phyloP scores from a whole-genome alignment of 805 yeast genomes.

The Geotrichum ghanense region DNA sequence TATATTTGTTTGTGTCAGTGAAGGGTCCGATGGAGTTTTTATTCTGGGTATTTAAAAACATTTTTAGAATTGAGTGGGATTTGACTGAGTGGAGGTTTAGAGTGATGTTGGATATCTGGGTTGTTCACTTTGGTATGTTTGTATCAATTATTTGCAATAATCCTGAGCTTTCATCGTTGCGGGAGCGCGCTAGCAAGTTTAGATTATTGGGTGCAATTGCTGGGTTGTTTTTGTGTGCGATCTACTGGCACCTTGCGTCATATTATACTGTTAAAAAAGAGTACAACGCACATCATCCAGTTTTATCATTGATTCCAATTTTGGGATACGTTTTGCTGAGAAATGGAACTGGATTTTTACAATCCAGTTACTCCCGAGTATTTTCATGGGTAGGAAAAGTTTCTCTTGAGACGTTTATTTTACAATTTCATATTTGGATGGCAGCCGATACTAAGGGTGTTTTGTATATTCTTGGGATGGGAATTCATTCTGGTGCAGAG shows the following conservation, averaged over 20 bases:
- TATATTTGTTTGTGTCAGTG: conserved; percentile 9
- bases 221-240: not conserved
- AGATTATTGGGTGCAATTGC: not conserved
- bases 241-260: not conserved
- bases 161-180: not conserved
- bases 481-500: not conserved
- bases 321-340: conserved; percentile 13
- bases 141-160: conserved; percentile 14
- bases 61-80: conserved; percentile 16
- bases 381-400: conserved; percentile 17
- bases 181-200: not conserved
- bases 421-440: conserved; percentile 19
- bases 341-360: conserved; percentile 11
- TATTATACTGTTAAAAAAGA: conserved; percentile 6
- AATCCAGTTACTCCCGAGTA: conserved; percentile 14
- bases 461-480: conserved; percentile 6
- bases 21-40: conserved; percentile 13
- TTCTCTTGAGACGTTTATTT: conserved; percentile 18
- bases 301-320: conserved; percentile 12
- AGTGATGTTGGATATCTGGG: conserved; percentile 14
- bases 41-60: conserved; percentile 11
- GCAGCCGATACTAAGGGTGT: conserved; percentile 18
- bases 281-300: conserved; percentile 13
- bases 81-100: conserved; percentile 18
- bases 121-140: conserved; percentile 17